Base-by-base conservation (phyloP, 2,329 filamentous ascomycete genomes). In the Penicillium janthinellum region DNA sequence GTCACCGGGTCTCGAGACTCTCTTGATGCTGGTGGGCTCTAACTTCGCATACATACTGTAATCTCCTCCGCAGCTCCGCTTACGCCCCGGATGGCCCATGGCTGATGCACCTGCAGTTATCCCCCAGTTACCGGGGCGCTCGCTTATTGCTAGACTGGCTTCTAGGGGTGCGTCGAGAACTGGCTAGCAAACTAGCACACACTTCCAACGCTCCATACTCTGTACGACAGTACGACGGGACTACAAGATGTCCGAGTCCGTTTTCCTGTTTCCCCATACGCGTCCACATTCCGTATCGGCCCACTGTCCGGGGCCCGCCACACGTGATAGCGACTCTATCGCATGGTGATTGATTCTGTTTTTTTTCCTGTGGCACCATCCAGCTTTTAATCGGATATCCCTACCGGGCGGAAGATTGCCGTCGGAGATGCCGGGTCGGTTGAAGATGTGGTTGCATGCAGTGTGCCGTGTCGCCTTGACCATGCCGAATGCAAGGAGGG, bases 271-370 rank as follows among this genome's bases (percentile, higher is more conserved):
- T 49, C 50, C 57, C 60, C 54, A 56, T 17, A 57, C 67, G 7
- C 45, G 28, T 34, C 60, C 62, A 63, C 62, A 60, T 63, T 63
- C 60, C 60, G 62, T 45, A 55, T 60, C 54, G 51, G 59, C 57
- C 62, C 62, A 60, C 58, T 31, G 25, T 56, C 53, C 42, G 42
- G 51, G 57, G 31, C 57, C 42, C 38, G 31, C 47, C 6, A 44
- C 54, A 57, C 37, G 54, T 56, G 47, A 56, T 38, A 15, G 31
- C 25, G 44, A 20, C 28, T 37, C 10, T 22, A 58, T 63, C 58
- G 35, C 55, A 61, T 48, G 56, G 41, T 37, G 45, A 41, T 34
- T 17, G 31, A 31, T 14, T 35, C 5, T 6, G 7, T 35, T 22
- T 35, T 35, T 35, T 14, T 20, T 22, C 47, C 8, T 12, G 47